Conservation (phyloP, 768 basidiomycete species). For the Trametes coccinea region DNA sequence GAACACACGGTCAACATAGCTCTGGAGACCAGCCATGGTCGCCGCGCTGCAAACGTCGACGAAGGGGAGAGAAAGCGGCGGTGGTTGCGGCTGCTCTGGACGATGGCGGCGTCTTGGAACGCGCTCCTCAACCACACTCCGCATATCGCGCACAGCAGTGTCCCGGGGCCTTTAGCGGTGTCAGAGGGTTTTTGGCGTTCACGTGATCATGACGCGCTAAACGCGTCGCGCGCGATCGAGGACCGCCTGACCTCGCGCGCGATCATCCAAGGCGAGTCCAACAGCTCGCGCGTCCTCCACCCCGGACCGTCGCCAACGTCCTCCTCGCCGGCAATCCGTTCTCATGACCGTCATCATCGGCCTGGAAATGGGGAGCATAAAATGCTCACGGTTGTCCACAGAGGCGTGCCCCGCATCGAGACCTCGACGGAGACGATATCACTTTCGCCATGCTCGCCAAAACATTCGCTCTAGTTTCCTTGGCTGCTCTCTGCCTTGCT, state of each 20-base stretch:
- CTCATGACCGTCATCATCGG: slow-evolving; percentile 2
- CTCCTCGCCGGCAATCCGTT: background rate
- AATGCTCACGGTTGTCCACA: background rate
- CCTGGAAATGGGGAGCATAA: background rate
- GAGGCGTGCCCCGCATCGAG: too few relatives aligned
- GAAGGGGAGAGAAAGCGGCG: background rate
- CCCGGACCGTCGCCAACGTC: slow-evolving; percentile 6
- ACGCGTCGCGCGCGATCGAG: background rate
- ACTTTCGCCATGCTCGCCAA: background rate
- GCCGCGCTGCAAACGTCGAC: slow-evolving; percentile 5
- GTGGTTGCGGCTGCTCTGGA: background rate
- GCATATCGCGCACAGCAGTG: background rate
- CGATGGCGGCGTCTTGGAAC: background rate
- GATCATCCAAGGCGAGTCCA: background rate
- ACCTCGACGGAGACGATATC: background rate
- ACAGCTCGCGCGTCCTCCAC: background rate
- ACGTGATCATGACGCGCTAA: slow-evolving; percentile 11
- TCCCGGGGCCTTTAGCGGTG: background rate
- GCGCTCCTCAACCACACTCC: background rate
- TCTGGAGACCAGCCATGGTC: slow-evolving; percentile 84
- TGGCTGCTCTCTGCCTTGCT: slow-evolving; percentile 12
- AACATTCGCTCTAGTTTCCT: background rate
- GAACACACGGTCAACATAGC: slow-evolving; percentile 82
- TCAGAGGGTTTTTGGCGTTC: background rate
- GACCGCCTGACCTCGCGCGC: slow-evolving; percentile 14